These are phyloP conservation scores for Arthrobotrys megalospora DNA, from an alignment of 2,329 filamentous ascomycete genomes.

Conservation along the genomic window DNA sequence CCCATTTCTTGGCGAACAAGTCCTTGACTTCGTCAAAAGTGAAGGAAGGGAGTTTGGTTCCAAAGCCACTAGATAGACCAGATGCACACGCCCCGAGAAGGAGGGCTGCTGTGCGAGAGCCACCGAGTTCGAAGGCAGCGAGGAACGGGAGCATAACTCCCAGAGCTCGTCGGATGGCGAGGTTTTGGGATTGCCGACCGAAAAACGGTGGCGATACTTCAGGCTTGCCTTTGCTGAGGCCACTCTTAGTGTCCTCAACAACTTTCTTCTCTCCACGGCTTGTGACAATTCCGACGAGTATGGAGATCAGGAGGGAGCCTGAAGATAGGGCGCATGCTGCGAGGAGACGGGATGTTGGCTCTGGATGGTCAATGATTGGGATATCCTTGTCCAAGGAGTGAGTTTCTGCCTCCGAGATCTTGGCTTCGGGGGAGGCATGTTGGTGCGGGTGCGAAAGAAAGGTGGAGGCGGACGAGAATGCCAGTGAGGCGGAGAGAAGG, in stretches of 20 bases:
- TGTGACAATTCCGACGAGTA: slow-evolving; percentile 46
- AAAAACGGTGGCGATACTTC: slow-evolving; percentile 17
- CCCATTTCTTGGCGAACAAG: slow-evolving; percentile 44
- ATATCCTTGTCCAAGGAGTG: background rate
- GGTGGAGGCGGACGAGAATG: slow-evolving; percentile 58
- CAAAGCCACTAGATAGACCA: slow-evolving; percentile 32
- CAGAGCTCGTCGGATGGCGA: slow-evolving; percentile 28
- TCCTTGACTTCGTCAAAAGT: slow-evolving; percentile 43
- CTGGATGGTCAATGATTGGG: slow-evolving; percentile 17
- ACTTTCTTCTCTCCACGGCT: slow-evolving; percentile 34
- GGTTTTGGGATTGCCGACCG: slow-evolving; percentile 21
- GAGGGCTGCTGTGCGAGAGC: slow-evolving; percentile 33
- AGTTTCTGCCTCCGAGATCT: background rate
- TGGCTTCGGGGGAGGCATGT: slow-evolving; percentile 13
- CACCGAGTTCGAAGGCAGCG: slow-evolving; percentile 54
- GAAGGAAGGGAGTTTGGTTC: slow-evolving; percentile 21
- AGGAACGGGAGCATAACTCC: slow-evolving; percentile 58
- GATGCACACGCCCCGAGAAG: slow-evolving; percentile 46
- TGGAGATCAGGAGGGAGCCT: slow-evolving; percentile 40
- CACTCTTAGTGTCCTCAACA: slow-evolving; percentile 26
- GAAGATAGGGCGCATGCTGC: slow-evolving; percentile 60
- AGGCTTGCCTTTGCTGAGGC: slow-evolving; percentile 32
- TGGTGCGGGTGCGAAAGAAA: slow-evolving; percentile 58
- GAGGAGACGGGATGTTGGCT: slow-evolving; percentile 40
- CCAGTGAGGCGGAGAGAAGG: slow-evolving; percentile 56